Evolutionary conservation across 2,329 filamentous ascomycete genomes (phyloP), one percentile per base, ranked within the genome.

Genomic region (Phialocephala subalpina): DNA sequence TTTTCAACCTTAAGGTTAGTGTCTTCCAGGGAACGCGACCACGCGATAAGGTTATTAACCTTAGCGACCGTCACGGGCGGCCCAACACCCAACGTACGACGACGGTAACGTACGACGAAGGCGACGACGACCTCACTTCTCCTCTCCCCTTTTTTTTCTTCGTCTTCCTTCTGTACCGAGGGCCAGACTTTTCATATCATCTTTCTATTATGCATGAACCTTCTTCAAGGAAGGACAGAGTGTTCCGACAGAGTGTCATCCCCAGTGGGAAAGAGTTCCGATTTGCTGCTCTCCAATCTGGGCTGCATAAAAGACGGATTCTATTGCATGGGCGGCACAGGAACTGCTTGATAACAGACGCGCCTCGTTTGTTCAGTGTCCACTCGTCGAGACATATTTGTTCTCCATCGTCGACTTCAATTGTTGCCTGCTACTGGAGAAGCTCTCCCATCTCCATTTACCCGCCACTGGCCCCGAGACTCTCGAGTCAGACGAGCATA

Each of bases 311-410:
- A 38, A 36, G 35, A 33, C n/a, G 29, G 29, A 35, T 57, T 20
- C 33, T 57, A 57, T 57, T 57, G 29, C 29, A 22, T 57, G 20
- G 52, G 55, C 55, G 55, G 55, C 55, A 35, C 55, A 57, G 55
- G 33, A 57, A 57, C 55, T 2, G n/a, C 49, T 29, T 11, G 55
- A 38, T 33, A 57, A 20, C 29, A 57, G 55, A 40, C 55, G 33
- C 55, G 33, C 55, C 55, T 40, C 33, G 18, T 22, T 57, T 57
- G 18, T 57, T 38, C 55, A 38, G 55, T 29, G 20, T 4, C 52
- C 52, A 35, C 52, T 33, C 36, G 25, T 22, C n/a, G 49, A 18
- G 8, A 14, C 14, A 14, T 57, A 29, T 8, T 33, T 53, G 11
- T 29, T 29, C 25, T 9, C 12, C 49, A 29, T 53, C 49, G 25